Evolutionary conservation across 1,284 basidiomycete genomes (phyloP).

Genomic region (Phlebopus sp.): DNA sequence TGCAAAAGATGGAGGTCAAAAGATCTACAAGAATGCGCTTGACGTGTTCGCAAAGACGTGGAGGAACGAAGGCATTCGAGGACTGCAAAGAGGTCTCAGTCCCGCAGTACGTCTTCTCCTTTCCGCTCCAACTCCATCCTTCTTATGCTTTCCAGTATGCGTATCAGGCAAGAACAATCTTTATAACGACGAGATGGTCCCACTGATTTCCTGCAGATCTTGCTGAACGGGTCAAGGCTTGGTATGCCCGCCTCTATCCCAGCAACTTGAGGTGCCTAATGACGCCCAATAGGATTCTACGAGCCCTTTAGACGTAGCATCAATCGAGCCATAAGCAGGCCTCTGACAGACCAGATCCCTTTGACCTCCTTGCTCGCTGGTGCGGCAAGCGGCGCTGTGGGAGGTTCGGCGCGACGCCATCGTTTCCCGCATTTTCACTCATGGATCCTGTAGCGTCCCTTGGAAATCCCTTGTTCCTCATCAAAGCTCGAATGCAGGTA

Average conservation of each 20-base stretch:
- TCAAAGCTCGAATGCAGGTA: slow-evolving; percentile 97
- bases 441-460: slow-evolving; percentile 61
- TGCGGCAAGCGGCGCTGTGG: slow-evolving; percentile 85
- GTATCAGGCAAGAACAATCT: slow-evolving; percentile 68
- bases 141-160: slow-evolving; percentile 60
- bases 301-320: slow-evolving; percentile 82
- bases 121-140: slow-evolving; percentile 1
- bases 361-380: slow-evolving; percentile 82
- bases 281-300: slow-evolving; percentile 74
- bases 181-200: not conserved
- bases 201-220: slow-evolving; percentile 50
- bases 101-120: slow-evolving; percentile 70
- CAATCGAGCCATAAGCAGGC: slow-evolving; percentile 69
- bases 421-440: not conserved
- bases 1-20: slow-evolving; percentile 66
- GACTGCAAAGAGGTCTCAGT: slow-evolving; percentile 86
- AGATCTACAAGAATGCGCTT: slow-evolving; percentile 85
- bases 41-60: slow-evolving; percentile 91
- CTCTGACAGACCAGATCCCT: slow-evolving; percentile 63
- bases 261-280: not conserved
- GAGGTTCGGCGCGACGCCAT: slow-evolving; percentile 52
- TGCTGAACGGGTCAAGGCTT: slow-evolving; percentile 92
- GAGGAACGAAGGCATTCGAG: slow-evolving; percentile 86
- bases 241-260: slow-evolving; percentile 46
- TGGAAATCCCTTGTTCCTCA: slow-evolving; percentile 93